Evolutionary conservation across 2,329 filamentous ascomycete genomes (phyloP), one percentile per base, ranked within the genome.

Genomic region (Emergomyces orientalis): DNA sequence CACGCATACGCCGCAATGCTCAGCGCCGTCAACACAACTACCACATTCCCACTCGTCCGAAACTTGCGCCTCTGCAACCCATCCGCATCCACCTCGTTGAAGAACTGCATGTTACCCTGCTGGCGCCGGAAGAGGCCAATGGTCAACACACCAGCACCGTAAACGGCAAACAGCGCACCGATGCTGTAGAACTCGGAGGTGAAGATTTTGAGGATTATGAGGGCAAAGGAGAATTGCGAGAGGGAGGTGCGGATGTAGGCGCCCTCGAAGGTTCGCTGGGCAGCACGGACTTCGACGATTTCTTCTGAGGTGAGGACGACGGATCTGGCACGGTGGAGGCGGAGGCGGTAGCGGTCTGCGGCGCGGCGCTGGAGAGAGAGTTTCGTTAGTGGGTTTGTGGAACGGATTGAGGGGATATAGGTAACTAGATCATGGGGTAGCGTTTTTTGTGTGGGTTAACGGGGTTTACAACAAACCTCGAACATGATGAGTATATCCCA

Each of bases 151-250:
- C 90, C 90, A 3, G 88, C 86, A 14, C 93, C 94, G 72, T 97
- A 97, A 58, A 91, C 87, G 52, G 94, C 92, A 73, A 97, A 97
- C 39, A 99, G 81, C 7, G 94, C 94, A n/a, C 94, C 94, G 66
- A 97, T 96, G 68, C 88, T 86, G 77, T 97, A 97, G 80, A 99
- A 97, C 73, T 97, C 94, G 60, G 87, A 84, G 9, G 91, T 97
- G 79, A 99, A 97, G 76, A 99, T 95, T 79, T 95, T 96, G 68
- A 96, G 85, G 60, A 99, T 90, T 66, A 99, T 87, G 59, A 99
- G 86, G 25, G 93, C 88, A 75, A 99, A 97, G 63, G 89, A 93
- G 79, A 97, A 97, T 72, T 97, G 92, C 2, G 90, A 90, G 22
- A 99, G 85, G 2, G 93, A 92, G 0, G 94, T 99, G 65, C 94